Evolutionary conservation across 495 filamentous ascomycete genomes (phyloP), one percentile per base, ranked within the genome.

Genomic region (Delitschia confertaspora): DNA sequence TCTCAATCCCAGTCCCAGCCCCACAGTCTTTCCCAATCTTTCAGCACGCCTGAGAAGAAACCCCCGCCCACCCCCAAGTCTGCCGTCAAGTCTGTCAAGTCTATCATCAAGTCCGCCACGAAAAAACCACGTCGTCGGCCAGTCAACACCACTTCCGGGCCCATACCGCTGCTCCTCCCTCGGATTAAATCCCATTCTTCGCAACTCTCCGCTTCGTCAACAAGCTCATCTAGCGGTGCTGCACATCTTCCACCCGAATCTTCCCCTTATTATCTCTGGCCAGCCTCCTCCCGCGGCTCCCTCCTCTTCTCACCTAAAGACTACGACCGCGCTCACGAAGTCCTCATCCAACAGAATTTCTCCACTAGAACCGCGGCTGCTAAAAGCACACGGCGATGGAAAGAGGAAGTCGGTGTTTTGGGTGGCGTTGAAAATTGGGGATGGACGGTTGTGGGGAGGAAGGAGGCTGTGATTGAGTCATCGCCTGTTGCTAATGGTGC

Each of bases 281-380:
- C 79, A 4, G 52, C 67, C 14, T 64, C 71, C 20, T 79, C 79
- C 33, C 71, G 85, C 29, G 86, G 84, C 6, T 68, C 82, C 14
- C 69, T 82, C 6, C 66, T 93, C 2, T 68, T 94, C 6, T 70
- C 70, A 26, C 79, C 85, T 25, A 70, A 70, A 39, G 76, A 78
- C 27, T 98, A 94, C 65, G 80, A 83, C 45, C 71, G 76, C 7
- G 75, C 80, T n/a, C 75, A 78, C 42, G 82, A 93, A 51, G 64
- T 85, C 24, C 68, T 98, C 1, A 72, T 95, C n/a, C 75, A 81
- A 18, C 74, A 88, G 10, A 85, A 95, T 59, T 95, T 95, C 62
- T 78, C 77, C 8, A 80, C 76, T 25, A 51, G 79, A 18, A 70
- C 78, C 2, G 72, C 82, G n/a, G 81, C 86, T 4, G 64, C 64